Base-by-base conservation (phyloP, 768 basidiomycete species). In the Termitomyces sp. region DNA sequence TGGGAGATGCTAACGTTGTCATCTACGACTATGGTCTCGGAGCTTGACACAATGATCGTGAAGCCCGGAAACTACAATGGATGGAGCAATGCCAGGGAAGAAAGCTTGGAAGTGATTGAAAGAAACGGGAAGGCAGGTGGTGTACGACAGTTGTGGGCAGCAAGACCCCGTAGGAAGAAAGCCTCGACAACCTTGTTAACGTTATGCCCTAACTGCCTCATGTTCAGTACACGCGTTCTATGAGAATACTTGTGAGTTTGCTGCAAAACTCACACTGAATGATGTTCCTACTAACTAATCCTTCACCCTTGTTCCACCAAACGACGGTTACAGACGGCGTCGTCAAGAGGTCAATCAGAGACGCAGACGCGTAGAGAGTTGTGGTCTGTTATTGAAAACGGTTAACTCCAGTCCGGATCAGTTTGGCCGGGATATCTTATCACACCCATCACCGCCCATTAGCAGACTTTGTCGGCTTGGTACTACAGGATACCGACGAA, bases 191-290 rank as follows among this genome's bases (percentile, higher is more conserved):
- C 65, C 72, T 72, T 70, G 73, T 74, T 54, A 74, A 72, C 71
- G 73, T 74, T 54, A 74, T 71, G 70, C 73, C 30, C 75, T 75
- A 71, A 66, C 61, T 74, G 81, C 81, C 80, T 82, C 81, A 78
- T 83, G 81, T 81, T 75, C 63, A 77, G 73, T 65, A 72, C 79
- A 79, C 78, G 77, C 75, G 77, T 73, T 71, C 65, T 66, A 68
- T 69, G 70, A 70, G 63, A 56, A 58, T 56, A 33, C 40, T 58
- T 50, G 44, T 53, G 61, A 60, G 51, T 58, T 60, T 59, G 45
- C 35, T 36, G 52, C 46, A 36, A 60, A 59, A 68, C 69, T 70
- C 61, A 69, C 73, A 62, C 61, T 60, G 52, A 57, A 58, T 52
- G 44, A 56, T 60, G 46, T 49, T 46, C 56, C 52, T 24, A 26